Conservation (phyloP, 306 rosid genomes). For the Luffa acutangula region DNA sequence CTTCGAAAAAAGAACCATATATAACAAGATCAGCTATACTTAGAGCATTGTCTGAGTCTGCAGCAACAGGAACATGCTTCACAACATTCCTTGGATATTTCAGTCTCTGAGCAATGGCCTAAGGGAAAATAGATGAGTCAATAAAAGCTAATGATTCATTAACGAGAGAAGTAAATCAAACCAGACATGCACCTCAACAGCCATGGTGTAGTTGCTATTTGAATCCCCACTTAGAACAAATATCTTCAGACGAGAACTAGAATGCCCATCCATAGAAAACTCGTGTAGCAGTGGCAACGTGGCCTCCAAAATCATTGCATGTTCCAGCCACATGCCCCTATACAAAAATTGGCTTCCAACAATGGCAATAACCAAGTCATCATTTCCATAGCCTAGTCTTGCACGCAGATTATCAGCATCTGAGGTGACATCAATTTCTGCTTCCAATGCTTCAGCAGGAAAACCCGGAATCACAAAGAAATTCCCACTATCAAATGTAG, state of each 20-base stretch:
- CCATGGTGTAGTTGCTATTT: conserved; percentile 53
- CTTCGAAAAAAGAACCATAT: conserved; percentile 81
- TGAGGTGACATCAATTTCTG: conserved; percentile 36
- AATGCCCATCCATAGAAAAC: conserved; percentile 33
- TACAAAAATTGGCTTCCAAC: conserved; percentile 83
- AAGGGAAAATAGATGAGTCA: conserved; percentile 16
- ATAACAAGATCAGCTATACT: conserved; percentile 56
- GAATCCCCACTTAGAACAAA: conserved; percentile 63
- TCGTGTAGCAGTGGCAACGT: conserved; percentile 48
- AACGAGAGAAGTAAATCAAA: neutral
- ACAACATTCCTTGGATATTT: conserved; percentile 63
- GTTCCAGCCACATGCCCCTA: conserved; percentile 93
- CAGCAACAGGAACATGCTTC: conserved; percentile 58
- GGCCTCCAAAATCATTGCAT: conserved; percentile 70
- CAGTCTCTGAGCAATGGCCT: conserved; percentile 70
- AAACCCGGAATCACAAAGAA: conserved; percentile 87
- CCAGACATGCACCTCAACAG: conserved; percentile 51
- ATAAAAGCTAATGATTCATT: conserved; percentile 20
- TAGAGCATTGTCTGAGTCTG: conserved; percentile 47
- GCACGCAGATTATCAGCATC: conserved; percentile 38
- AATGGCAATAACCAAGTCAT: conserved; percentile 60
- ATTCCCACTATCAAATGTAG: conserved; percentile 75
- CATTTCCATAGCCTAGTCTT: conserved; percentile 48
- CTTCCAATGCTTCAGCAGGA: conserved; percentile 60
- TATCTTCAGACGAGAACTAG: conserved; percentile 40